Conservation (phyloP, 768 basidiomycete genomes). For the Dentipellis fragilis region DNA sequence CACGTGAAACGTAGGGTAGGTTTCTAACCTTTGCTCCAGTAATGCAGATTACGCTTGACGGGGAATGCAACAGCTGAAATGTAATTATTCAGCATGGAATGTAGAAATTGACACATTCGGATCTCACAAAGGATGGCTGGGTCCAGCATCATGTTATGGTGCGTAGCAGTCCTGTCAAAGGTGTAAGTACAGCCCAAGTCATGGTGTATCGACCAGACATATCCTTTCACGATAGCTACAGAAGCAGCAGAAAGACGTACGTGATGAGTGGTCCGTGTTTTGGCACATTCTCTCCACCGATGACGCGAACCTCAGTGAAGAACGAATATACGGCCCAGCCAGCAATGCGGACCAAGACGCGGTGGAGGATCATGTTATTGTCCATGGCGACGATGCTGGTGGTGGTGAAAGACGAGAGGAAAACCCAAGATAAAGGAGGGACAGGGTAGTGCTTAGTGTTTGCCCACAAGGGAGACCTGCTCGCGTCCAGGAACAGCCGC, state of each 20-base stretch:
- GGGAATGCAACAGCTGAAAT: slow-evolving; percentile 71
- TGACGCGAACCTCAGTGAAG: slow-evolving; percentile 79
- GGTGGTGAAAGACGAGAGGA: not conserved
- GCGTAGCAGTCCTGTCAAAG: slow-evolving; percentile 59
- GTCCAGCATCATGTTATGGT: slow-evolving; percentile 95
- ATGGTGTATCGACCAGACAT: not conserved
- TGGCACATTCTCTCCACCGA: slow-evolving; percentile 86
- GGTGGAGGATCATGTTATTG: slow-evolving; percentile 44
- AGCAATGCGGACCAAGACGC: slow-evolving; percentile 61
- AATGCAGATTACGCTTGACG: slow-evolving; percentile 71
- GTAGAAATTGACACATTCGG: slow-evolving; percentile 2
- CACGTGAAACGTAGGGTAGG: slow-evolving; percentile 4
- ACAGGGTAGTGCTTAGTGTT: not conserved
- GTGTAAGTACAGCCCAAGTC: not conserved
- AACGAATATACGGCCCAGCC: slow-evolving; percentile 73
- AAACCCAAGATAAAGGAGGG: not conserved
- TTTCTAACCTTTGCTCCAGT: slow-evolving; percentile 82
- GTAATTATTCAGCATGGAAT: slow-evolving; percentile 12
- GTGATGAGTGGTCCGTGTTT: slow-evolving; percentile 84
- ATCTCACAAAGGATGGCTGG: slow-evolving; percentile 70
- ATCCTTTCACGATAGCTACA: not conserved
- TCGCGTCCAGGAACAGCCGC: not conserved
- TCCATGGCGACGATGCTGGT: slow-evolving; percentile 15
- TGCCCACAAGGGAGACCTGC: not conserved
- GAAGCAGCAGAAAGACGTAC: slow-evolving; percentile 37